phyloP scores from a whole-genome alignment of 2,329 filamentous ascomycete species.

The Nothomitra cinnamomea region DNA sequence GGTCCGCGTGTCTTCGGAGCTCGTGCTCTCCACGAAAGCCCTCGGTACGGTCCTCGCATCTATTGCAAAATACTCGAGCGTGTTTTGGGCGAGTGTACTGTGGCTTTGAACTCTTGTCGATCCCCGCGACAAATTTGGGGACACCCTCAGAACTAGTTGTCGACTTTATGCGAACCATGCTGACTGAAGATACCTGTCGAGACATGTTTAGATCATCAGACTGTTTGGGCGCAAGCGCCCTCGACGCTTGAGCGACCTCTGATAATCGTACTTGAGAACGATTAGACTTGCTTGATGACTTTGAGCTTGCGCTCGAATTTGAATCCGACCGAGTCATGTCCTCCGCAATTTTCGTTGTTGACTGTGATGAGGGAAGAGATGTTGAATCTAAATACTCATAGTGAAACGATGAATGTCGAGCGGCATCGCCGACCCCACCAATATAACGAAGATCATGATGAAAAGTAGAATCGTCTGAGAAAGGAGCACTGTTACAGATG shows the following conservation, averaged over 20 bases:
- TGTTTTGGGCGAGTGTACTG: slow-evolving; percentile 20
- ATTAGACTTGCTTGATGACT: slow-evolving; percentile 25
- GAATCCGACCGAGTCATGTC: slow-evolving; percentile 35
- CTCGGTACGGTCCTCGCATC: slow-evolving; percentile 35
- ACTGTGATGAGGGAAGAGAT: slow-evolving; percentile 16
- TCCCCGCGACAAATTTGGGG: slow-evolving; percentile 15
- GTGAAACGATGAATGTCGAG: neutral
- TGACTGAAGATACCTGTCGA: slow-evolving; percentile 7
- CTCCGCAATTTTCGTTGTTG: slow-evolving; percentile 23
- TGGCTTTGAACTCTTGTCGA: slow-evolving; percentile 14
- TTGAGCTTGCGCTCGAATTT: slow-evolving; percentile 27
- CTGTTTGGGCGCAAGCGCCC: slow-evolving; percentile 33
- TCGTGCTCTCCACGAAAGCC: slow-evolving; percentile 14
- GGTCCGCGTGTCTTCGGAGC: slow-evolving; percentile 33
- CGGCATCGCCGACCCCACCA: neutral
- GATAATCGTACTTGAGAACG: slow-evolving; percentile 28
- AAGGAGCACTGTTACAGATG: neutral
- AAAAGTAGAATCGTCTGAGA: neutral
- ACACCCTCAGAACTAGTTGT: slow-evolving; percentile 14
- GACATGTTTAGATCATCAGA: slow-evolving; percentile 15
- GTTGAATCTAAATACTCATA: slow-evolving; percentile 5
- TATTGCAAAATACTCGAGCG: slow-evolving; percentile 29
- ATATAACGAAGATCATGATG: neutral
- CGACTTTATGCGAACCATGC: slow-evolving; percentile 15
- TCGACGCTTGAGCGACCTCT: slow-evolving; percentile 28